phyloP scores from a whole-genome alignment of 805 yeast species.

The Zygoascus tannicola region DNA sequence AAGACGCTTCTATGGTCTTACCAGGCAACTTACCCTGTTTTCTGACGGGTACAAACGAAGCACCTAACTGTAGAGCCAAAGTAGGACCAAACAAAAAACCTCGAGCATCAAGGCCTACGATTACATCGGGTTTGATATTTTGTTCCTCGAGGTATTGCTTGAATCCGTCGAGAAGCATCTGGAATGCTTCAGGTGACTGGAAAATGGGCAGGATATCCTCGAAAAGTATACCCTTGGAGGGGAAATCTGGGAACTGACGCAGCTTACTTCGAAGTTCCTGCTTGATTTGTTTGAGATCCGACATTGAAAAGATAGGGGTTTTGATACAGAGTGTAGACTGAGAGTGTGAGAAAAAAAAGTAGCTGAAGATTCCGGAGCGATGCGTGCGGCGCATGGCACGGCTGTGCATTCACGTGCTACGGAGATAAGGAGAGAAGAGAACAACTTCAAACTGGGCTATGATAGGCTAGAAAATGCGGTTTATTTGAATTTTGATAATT shows the following conservation, averaged over 20 bases:
- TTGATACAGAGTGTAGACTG: not conserved
- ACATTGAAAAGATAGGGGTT: not conserved
- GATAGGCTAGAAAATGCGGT: too few species aligned
- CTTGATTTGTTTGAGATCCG: slow-evolving; percentile 14
- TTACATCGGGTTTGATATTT: slow-evolving; percentile 63
- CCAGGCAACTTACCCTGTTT: slow-evolving; percentile 96
- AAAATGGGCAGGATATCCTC: slow-evolving; percentile 96
- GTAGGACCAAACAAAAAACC: slow-evolving; percentile 97
- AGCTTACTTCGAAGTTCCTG: slow-evolving; percentile 23
- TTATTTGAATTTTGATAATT: too few species aligned
- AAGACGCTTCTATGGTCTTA: slow-evolving; percentile 57
- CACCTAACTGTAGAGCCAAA: slow-evolving; percentile 77
- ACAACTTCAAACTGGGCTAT: too few species aligned
- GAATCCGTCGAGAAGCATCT: slow-evolving; percentile 72
- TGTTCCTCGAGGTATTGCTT: slow-evolving; percentile 55
- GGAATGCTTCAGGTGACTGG: slow-evolving; percentile 70
- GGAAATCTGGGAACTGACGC: slow-evolving; percentile 85
- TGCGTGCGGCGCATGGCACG: too few species aligned
- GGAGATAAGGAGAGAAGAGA: too few species aligned
- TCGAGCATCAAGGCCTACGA: slow-evolving; percentile 92
- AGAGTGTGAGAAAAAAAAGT: not conserved
- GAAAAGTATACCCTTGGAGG: slow-evolving; percentile 81
- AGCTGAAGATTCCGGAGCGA: too few species aligned
- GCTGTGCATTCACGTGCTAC: too few species aligned
- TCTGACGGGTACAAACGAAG: slow-evolving; percentile 92